Conservation (phyloP, 1,139 yeast species). For the Pichia sp. region DNA sequence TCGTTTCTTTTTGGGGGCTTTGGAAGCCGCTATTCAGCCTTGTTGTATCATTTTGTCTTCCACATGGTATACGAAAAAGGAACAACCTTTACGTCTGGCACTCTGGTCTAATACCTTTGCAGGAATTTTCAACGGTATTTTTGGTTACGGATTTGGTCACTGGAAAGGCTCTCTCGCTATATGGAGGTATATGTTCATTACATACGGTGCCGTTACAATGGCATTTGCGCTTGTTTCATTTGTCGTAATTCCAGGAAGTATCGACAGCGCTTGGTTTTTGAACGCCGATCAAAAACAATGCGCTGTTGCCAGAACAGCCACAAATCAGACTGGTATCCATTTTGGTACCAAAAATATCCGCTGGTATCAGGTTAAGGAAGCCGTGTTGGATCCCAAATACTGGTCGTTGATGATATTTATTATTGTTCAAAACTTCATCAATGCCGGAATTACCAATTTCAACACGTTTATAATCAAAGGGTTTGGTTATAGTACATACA, state of each 20-base stretch:
- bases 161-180: conserved; percentile 20
- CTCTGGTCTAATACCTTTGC: conserved; percentile 25
- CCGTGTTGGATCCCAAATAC: conserved; percentile 30
- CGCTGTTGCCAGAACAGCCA: conserved; percentile 14
- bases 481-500: conserved; percentile 14
- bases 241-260: conserved; percentile 43
- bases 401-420: conserved; percentile 28
- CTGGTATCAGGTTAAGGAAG: conserved; percentile 29
- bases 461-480: conserved; percentile 17
- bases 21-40: conserved; percentile 33
- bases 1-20: conserved; percentile 31
- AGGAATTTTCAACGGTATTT: conserved; percentile 23
- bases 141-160: conserved; percentile 31
- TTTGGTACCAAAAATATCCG: conserved; percentile 10
- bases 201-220: conserved; percentile 18
- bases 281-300: conserved; percentile 37
- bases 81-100: conserved; percentile 32
- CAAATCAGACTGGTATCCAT: conserved; percentile 24
- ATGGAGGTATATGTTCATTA: conserved; percentile 23
- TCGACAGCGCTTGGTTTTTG: conserved; percentile 46
- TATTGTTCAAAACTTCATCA: conserved; percentile 30
- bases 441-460: conserved; percentile 28
- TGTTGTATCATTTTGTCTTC: conserved; percentile 25
- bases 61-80: conserved; percentile 23
- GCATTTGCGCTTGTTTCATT: conserved; percentile 24